Evolutionary conservation across 2,329 filamentous ascomycete genomes (phyloP), one percentile per base, ranked within the genome.

Genomic region (Beauveria australis): DNA sequence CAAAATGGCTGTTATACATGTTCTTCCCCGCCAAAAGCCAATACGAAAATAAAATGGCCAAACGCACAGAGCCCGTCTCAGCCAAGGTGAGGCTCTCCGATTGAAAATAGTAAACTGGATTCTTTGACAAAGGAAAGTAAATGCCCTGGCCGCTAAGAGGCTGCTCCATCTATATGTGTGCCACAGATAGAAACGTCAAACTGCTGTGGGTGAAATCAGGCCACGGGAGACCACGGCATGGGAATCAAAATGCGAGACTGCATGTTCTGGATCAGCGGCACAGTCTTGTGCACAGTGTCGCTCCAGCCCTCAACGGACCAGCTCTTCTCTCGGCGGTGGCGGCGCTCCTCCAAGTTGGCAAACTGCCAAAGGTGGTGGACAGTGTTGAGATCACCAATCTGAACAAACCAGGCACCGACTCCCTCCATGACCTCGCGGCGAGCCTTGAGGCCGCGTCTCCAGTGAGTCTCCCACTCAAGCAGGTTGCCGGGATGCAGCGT

Each of bases 351-450:
- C 63, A 99, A 77, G 74, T 99, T 91, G 67, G 93, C 92, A 79
- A 97, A 99, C 73, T 99, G 94, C 94, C 94, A 99, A 24, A 99
- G 82, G 73, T 97, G 93, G 74, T 99, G 92, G 40, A 99, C 94
- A 0, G 92, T 97, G 78, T 99, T 99, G 64, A 99, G 81, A 59
- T 97, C 93, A 63, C 94, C 94, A 69, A 99, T 93, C 78, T 99
- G 94, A 46, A 97, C 93, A 70, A 99, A 99, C 94, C 94, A 99
- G 7, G 94, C 94, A 37, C 93, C 92, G 0, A 96, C 92, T 16
- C 94, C 94, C 75, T 99, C 94, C 94, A 99, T 99, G 60, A 97
- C 93, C 76, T 97, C 92, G 54, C 92, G 85, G 56, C 94, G 85
- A 2, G 94, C 94, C 75, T 90, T 89, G 59, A 99, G 82, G 28